Percentiles rank a stretch among this genome's conserved stretches.
Evolutionary conservation across 163 green algal genomes (phyloP).

Genomic region (Scenedesmus sp.): DNA sequence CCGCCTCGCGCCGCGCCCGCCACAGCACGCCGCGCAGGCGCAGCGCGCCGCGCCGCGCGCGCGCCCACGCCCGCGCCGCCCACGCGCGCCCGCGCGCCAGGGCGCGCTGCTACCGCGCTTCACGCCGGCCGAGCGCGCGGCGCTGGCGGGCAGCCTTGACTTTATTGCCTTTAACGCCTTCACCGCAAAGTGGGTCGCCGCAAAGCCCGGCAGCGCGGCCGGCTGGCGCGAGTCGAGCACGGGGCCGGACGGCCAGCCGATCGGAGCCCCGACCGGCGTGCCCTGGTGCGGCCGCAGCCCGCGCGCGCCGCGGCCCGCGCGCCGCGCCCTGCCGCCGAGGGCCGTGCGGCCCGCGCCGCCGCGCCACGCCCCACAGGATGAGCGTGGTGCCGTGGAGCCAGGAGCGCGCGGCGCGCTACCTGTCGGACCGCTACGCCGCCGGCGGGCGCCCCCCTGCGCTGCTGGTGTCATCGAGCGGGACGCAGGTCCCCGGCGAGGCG

Average conservation of each 20-base stretch:
- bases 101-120: constrained; percentile 54
- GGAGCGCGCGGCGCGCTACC: constrained; percentile 57
- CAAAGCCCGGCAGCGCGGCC: not conserved
- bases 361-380: too few relatives aligned
- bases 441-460: not conserved
- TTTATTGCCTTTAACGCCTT: constrained; percentile 69
- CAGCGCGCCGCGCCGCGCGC: too few relatives aligned
- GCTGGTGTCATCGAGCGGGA: constrained; percentile 20
- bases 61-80: too few relatives aligned
- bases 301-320: too few relatives aligned
- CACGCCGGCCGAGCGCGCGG: constrained; percentile 50
- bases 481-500: constrained; percentile 65
- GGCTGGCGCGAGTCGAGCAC: constrained; percentile 16
- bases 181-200: constrained; percentile 40
- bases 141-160: constrained; percentile 59
- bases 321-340: too few relatives aligned
- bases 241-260: not conserved
- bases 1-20: not conserved
- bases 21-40: too few relatives aligned
- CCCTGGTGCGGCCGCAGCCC: too few relatives aligned
- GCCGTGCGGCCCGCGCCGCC: too few relatives aligned
- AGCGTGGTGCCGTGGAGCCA: constrained; percentile 62
- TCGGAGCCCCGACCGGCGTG: constrained; percentile 3
- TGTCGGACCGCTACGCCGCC: constrained; percentile 28
- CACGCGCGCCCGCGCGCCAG: too few relatives aligned